Base-by-base conservation (phyloP, 768 basidiomycete species). In the Nevesoporus exiguus region DNA sequence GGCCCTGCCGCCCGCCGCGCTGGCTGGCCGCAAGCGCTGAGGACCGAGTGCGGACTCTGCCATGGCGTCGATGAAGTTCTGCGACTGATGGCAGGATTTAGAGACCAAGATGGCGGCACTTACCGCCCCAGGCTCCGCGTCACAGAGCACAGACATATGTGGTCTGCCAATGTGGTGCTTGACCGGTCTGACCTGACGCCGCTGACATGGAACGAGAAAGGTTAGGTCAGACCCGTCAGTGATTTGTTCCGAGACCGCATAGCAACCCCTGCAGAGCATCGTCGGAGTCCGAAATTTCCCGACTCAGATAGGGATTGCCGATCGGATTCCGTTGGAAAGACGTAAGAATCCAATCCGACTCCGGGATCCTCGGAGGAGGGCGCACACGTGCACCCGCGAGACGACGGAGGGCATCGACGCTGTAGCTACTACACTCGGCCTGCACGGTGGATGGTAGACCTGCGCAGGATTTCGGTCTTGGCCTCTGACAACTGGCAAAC, bases 11-110 rank as follows among this genome's bases (percentile, higher is more conserved):
- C 36, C 36, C 15, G 54, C 40, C 10, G 45, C 41, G 17, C 73
- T 66, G 14, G 64, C 52, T n/a, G 70, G 68, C 49, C 63, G 60
- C 30, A 71, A 67, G 55, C 74, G 72, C 17, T 73, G 69, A 22
- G 72, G 70, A 14, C 67, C 73, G 6, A 75, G 69, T 4, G 66
- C 59, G 29, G 74, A 64, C 31, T 71, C 71, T 73, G 52, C 47
- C 62, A 59, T 59, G 52, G 27, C 8, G 17, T 51, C 29, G 71
- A 69, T 33, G 53, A 56, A 50, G 44, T 14, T 51, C 54, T 55
- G 56, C 19, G 49, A 31, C 44, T n/a, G 74, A 73, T 24, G 60
- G 66, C 22, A 59, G 60, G 22, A 48, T 49, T 51, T 62, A 63
- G 34, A 69, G 65, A 49, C 59, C 62, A 17, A 72, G 68, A 22